Base-by-base conservation (phyloP, 169 alveolate species). In the Cryptosporidium meleagridis region DNA sequence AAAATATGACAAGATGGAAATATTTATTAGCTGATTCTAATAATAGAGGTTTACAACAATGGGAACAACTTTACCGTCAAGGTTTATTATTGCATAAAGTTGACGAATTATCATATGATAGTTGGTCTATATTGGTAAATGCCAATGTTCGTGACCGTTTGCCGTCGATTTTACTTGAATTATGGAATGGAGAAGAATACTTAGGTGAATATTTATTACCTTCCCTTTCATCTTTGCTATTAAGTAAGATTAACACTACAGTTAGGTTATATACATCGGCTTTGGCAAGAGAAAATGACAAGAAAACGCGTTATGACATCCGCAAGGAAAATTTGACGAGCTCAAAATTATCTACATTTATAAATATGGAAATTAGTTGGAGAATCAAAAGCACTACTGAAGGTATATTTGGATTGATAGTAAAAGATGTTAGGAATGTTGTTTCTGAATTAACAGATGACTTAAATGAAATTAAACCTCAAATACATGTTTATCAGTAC, bases 181-280 rank as follows among this genome's bases (percentile, higher is more conserved):
- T 80, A 62, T 80, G 89, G 89, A 80, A 80, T 44, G 89, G 75
- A 61, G 89, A 80, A 16, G 89, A 80, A 80, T 80, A 80, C 23
- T 67, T 80, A 9, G 89, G 89, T 41, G 89, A 80, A 65, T 80
- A 62, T 45, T 65, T 80, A 65, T 51, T 80, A 1, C 89, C 89
- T 33, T 80, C 89, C 7, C 16, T 80, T 23, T 80, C 89, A 8
- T 80, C 89, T 1, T 37, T 80, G 14, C n/a, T 80, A 65, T 44
- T 80, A 26, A 80, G 75, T 80, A 80, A 80, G 12, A 44, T 80
- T 45, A 62, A 80, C 33, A 62, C 89, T 23, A 80, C 89, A 6
- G 75, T 80, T 12, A 80, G 89, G 16, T 29, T 80, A 37, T 52
- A 80, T 33, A 62, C 89, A 37, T 80, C 73, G 3, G 59, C 89